Conservation (phyloP, 2,329 filamentous ascomycete species). For the Sporothrix pallida region DNA sequence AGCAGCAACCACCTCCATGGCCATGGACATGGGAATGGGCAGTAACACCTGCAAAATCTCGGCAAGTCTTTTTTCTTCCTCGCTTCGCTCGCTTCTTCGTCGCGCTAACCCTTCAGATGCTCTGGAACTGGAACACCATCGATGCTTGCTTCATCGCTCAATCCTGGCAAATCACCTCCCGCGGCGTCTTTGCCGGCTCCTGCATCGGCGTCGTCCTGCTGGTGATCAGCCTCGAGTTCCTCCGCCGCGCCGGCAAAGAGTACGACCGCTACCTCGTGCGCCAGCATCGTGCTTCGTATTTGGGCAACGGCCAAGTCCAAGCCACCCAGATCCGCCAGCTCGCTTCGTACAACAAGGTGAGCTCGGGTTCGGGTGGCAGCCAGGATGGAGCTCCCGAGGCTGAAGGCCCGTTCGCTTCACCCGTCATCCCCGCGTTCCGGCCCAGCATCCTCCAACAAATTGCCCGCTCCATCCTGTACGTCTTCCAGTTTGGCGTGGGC, state of each 20-base stretch:
- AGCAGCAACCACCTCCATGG: conserved; percentile 21
- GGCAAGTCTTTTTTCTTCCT: conserved; percentile 42
- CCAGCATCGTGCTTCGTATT: conserved; percentile 47
- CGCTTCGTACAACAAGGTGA: background rate
- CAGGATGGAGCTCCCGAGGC: background rate
- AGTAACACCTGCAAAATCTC: conserved; percentile 50
- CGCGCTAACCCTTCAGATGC: conserved; percentile 55
- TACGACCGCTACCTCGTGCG: conserved; percentile 71
- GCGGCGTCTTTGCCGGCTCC: conserved; percentile 76
- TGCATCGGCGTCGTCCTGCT: conserved; percentile 81
- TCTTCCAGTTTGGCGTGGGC: conserved; percentile 73
- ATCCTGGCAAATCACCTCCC: conserved; percentile 72
- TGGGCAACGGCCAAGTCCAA: background rate
- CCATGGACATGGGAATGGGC: conserved; percentile 45
- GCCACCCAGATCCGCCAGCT: no score
- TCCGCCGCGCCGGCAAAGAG: conserved; percentile 73
- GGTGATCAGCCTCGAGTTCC: conserved; percentile 71
- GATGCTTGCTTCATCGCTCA: conserved; percentile 73
- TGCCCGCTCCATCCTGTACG: conserved; percentile 69
- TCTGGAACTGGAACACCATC: conserved; percentile 79
- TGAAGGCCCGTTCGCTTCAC: background rate
- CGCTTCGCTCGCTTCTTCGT: background rate
- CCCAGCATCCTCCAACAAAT: conserved; percentile 70
- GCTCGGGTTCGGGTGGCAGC: background rate
- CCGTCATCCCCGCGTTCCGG: conserved; percentile 46